A percentile compares a stretch with the other conserved stretches of the same genome.
Conservation (phyloP, 2,329 filamentous ascomycete genomes). For the Stenocarpella maydis region DNA sequence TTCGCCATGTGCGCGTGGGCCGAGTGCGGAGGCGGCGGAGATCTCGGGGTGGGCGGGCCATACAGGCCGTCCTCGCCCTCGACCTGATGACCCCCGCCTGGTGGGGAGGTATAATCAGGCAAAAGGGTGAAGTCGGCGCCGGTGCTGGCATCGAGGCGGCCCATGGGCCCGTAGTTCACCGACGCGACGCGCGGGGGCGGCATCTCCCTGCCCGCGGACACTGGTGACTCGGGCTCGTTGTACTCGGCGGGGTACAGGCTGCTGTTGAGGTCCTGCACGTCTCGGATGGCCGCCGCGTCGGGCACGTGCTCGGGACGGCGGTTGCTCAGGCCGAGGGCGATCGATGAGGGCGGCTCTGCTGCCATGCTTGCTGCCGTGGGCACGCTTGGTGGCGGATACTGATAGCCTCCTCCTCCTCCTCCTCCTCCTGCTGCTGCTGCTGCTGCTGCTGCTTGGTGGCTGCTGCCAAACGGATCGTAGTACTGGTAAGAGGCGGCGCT, state of each 20-base stretch:
- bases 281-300: slow-evolving; percentile 2
- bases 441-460: not conserved
- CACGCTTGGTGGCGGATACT: not conserved
- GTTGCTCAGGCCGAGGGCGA: not conserved
- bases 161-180: slow-evolving; percentile 19
- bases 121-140: slow-evolving; percentile 19
- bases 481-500: slow-evolving; percentile 7
- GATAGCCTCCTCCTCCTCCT: not conserved
- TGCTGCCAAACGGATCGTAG: slow-evolving; percentile 10
- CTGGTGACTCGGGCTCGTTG: slow-evolving; percentile 1
- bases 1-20: not conserved
- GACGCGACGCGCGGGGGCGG: not conserved
- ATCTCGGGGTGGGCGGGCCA: not conserved
- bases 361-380: not conserved
- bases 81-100: too few species aligned
- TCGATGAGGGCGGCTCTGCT: not conserved
- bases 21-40: slow-evolving; percentile 16
- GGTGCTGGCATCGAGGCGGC: slow-evolving; percentile 11
- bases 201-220: not conserved
- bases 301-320: not conserved
- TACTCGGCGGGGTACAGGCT: slow-evolving; percentile 10
- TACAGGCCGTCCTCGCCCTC: not conserved
- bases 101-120: not conserved
- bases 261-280: slow-evolving; percentile 8
- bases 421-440: not conserved